Evolutionary conservation across 1,284 basidiomycete genomes (phyloP).

Genomic region (Rugosomyces carneus): DNA sequence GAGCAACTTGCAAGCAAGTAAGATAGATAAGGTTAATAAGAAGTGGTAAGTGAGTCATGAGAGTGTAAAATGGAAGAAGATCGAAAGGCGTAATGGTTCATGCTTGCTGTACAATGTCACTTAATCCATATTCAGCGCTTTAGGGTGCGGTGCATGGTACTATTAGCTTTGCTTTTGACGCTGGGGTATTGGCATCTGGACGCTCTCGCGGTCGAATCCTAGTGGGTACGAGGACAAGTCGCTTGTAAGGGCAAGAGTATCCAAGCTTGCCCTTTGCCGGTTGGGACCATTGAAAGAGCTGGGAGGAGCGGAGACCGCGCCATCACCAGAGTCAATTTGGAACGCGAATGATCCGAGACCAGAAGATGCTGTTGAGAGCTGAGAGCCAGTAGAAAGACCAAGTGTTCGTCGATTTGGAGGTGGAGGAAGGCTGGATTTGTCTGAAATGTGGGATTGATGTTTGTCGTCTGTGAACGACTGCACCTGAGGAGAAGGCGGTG

Average conservation of each 20-base stretch:
- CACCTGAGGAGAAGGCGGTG: conserved; percentile 29
- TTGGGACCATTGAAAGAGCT: conserved; percentile 36
- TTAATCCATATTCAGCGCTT: conserved; percentile 4
- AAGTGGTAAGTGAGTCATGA: background rate
- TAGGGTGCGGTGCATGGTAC: background rate
- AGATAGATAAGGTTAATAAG: conserved; percentile 6
- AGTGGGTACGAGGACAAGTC: conserved; percentile 77
- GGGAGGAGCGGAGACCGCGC: conserved; percentile 22
- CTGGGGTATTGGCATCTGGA: conserved; percentile 18
- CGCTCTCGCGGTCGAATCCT: conserved; percentile 54
- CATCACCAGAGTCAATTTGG: conserved; percentile 63
- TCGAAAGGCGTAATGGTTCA: conserved; percentile 3
- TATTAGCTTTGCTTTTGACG: conserved; percentile 7
- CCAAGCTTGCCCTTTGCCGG: conserved; percentile 70
- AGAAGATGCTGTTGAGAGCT: conserved; percentile 66
- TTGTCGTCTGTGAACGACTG: conserved; percentile 21
- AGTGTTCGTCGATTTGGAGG: conserved; percentile 52
- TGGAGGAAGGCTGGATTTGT: conserved; percentile 30
- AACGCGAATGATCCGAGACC: conserved; percentile 76
- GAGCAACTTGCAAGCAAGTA: conserved; percentile 11
- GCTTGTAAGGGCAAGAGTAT: conserved; percentile 73
- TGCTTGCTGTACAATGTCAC: conserved; percentile 14
- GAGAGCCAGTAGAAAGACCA: conserved; percentile 65
- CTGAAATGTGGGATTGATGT: conserved; percentile 5
- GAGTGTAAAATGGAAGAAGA: background rate